These are phyloP conservation scores for Xanthoparmelia taractica DNA, from an alignment of 495 filamentous ascomycete genomes.

Conservation along the genomic window DNA sequence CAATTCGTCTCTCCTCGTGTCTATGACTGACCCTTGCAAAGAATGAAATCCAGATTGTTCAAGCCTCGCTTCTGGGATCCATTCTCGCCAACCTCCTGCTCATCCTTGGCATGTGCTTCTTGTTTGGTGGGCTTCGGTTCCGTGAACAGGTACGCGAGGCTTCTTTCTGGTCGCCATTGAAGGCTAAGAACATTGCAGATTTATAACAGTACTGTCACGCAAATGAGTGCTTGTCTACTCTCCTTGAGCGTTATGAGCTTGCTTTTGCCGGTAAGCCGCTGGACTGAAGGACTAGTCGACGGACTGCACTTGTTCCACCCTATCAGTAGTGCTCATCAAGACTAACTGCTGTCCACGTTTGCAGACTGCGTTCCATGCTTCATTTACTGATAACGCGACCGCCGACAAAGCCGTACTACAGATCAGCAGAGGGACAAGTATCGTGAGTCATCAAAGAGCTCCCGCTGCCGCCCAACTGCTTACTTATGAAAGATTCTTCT, in stretches of 20 bases:
- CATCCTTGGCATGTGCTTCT: slow-evolving; percentile 85
- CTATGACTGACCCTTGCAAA: slow-evolving; percentile 36
- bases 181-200: slow-evolving; percentile 44
- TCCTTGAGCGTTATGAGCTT: slow-evolving; percentile 84
- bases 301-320: not conserved
- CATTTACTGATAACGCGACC: slow-evolving; percentile 52
- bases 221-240: slow-evolving; percentile 89
- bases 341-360: not conserved
- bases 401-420: slow-evolving; percentile 67
- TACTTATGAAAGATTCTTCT: slow-evolving; percentile 53
- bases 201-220: slow-evolving; percentile 89
- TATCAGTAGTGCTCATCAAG: not conserved
- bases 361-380: slow-evolving; percentile 84
- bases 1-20: slow-evolving; percentile 16
- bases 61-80: slow-evolving; percentile 79
- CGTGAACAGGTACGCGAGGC: slow-evolving; percentile 60
- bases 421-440: slow-evolving; percentile 83
- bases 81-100: slow-evolving; percentile 82
- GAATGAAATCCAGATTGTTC: slow-evolving; percentile 82
- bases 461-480: not conserved
- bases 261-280: slow-evolving; percentile 54
- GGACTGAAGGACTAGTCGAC: not conserved
- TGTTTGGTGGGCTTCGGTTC: slow-evolving; percentile 77
- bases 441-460: slow-evolving; percentile 45
- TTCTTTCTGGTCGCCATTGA: not conserved